Evolutionary conservation across 345 rosid species (phyloP).

Genomic region (Heritiera fomes): DNA sequence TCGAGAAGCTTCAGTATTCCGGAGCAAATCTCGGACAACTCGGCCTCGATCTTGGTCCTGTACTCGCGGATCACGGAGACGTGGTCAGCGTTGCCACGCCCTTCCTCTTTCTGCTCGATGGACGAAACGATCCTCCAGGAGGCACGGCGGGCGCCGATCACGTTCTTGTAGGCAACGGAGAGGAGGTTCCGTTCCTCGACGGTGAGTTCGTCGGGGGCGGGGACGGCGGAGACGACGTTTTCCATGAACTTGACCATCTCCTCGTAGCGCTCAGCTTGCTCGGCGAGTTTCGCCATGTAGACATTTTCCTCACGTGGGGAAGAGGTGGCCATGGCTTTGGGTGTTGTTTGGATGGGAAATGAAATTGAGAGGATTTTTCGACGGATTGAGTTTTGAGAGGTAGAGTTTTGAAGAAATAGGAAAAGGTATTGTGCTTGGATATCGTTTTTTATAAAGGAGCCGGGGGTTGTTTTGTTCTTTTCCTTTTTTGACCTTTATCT

Average conservation of each 20-base stretch:
- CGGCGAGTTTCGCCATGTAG: constrained; percentile 66
- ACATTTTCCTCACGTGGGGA: constrained; percentile 32
- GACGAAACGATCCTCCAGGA: constrained; percentile 69
- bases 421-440: neutral
- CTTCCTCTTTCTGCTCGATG: constrained; percentile 68
- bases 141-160: constrained; percentile 66
- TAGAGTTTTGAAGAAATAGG: neutral
- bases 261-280: constrained; percentile 72
- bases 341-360: neutral
- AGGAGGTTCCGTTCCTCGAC: constrained; percentile 66
- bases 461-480: neutral
- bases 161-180: constrained; percentile 76
- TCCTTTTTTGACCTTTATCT: too few relatives aligned
- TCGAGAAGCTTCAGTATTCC: constrained; percentile 24
- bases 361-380: neutral
- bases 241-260: constrained; percentile 76
- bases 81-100: constrained; percentile 26
- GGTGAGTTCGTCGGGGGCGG: constrained; percentile 35
- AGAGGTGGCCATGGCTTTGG: constrained; percentile 16
- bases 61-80: constrained; percentile 22
- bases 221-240: constrained; percentile 44
- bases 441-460: neutral
- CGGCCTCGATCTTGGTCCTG: constrained; percentile 26
- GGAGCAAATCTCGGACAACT: constrained; percentile 27
- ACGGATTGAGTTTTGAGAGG: neutral